Evolutionary conservation across 2,329 filamentous ascomycete species (phyloP).

Genomic region (Monilinia laxa): DNA sequence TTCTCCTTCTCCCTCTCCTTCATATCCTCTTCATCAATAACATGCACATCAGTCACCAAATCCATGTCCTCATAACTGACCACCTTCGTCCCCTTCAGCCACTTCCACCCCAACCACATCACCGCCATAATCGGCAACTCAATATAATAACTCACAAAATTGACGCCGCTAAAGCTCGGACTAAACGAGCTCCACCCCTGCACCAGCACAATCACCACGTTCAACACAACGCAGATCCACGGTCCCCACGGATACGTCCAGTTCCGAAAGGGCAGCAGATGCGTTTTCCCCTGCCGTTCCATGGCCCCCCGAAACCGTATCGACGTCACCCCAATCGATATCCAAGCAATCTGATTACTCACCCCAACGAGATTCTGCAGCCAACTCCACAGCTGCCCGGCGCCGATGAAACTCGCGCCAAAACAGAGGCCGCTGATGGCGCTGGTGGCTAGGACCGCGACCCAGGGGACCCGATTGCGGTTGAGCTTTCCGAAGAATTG

Average conservation of each 20-base stretch:
- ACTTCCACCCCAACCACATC: constrained; percentile 57
- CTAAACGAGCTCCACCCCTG: constrained; percentile 65
- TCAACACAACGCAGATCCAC: constrained; percentile 55
- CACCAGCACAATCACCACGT: constrained; percentile 59
- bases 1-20: constrained; percentile 31
- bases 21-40: constrained; percentile 37
- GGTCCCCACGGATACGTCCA: constrained; percentile 66
- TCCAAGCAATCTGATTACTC: constrained; percentile 66
- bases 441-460: constrained; percentile 55
- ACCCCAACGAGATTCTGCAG: constrained; percentile 67
- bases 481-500: constrained; percentile 52
- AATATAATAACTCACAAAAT: constrained; percentile 64
- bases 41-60: constrained; percentile 49
- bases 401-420: constrained; percentile 63
- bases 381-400: constrained; percentile 65
- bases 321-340: constrained; percentile 62
- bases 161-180: constrained; percentile 55
- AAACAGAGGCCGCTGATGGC: constrained; percentile 59
- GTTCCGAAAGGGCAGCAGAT: constrained; percentile 63
- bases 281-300: constrained; percentile 57
- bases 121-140: constrained; percentile 60
- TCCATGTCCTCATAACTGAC: constrained; percentile 51
- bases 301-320: constrained; percentile 63
- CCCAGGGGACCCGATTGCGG: constrained; percentile 52
- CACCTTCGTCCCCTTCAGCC: constrained; percentile 48